Percentiles rank a stretch among this genome's conserved stretches.
Evolutionary conservation across 73 alveolate genomes (phyloP).

Genomic region (Stentor roeselii): DNA sequence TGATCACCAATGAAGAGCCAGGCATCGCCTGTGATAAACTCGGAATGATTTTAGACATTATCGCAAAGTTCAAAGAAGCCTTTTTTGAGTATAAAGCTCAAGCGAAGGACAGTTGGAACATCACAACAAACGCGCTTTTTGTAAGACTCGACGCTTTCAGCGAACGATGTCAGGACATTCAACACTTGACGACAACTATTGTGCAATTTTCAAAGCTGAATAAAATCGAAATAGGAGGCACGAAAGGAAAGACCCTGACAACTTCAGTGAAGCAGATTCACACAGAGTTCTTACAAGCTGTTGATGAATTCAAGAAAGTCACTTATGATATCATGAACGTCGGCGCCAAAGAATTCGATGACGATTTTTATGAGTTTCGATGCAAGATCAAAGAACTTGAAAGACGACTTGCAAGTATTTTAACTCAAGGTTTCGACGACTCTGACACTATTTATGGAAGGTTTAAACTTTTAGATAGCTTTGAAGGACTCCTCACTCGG

Average conservation of each 20-base stretch:
- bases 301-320: slow-evolving; percentile 89
- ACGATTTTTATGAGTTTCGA: slow-evolving; percentile 96
- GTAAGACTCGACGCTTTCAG: slow-evolving; percentile 98
- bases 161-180: slow-evolving; percentile 99
- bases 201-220: slow-evolving; percentile 95
- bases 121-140: slow-evolving; percentile 98
- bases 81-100: slow-evolving; percentile 90
- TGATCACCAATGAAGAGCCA: slow-evolving; percentile 96
- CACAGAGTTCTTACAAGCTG: slow-evolving; percentile 95
- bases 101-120: slow-evolving; percentile 94
- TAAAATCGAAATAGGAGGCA: slow-evolving; percentile 99
- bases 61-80: slow-evolving; percentile 95
- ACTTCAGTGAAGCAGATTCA: slow-evolving; percentile 92
- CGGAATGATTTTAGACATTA: slow-evolving; percentile 80
- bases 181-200: slow-evolving; percentile 97
- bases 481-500: slow-evolving; percentile 98
- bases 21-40: slow-evolving; percentile 96
- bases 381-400: slow-evolving; percentile 96
- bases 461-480: slow-evolving; percentile 90
- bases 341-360: slow-evolving; percentile 95
- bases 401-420: slow-evolving; percentile 97
- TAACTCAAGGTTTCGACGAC: slow-evolving; percentile 97
- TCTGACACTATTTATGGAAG: slow-evolving; percentile 81
- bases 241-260: slow-evolving; percentile 99
- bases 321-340: slow-evolving; percentile 99